Conservation (phyloP, 1,284 basidiomycete species). For the Cutaneotrichosporon dermatis region DNA sequence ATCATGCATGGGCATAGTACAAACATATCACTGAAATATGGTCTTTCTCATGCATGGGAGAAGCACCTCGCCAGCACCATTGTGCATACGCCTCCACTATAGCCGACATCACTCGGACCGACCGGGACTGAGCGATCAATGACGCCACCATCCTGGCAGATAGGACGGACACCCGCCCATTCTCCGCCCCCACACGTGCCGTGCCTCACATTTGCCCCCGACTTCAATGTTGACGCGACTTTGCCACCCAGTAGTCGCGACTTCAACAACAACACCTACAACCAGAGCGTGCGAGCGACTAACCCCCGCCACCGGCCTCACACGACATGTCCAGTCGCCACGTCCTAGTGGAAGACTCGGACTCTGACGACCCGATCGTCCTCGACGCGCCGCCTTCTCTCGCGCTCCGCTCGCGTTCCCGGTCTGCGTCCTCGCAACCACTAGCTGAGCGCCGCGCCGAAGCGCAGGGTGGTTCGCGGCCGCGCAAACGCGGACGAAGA, state of each 20-base stretch:
- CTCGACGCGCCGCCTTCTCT: slow-evolving; percentile 11
- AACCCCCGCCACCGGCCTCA: background rate
- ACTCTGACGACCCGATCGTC: slow-evolving; percentile 23
- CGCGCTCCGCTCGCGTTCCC: background rate
- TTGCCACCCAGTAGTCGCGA: background rate
- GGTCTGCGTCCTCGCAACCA: background rate
- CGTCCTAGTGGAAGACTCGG: slow-evolving; percentile 4
- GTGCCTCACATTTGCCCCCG: background rate
- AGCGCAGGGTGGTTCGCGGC: background rate
- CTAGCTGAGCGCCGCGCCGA: background rate
- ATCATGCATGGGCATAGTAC: no score
- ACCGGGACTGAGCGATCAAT: no score
- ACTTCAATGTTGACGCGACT: slow-evolving; percentile 1
- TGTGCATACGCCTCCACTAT: no score
- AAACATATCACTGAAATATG: no score
- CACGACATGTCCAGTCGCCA: background rate
- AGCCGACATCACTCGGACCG: no score
- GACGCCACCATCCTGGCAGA: no score
- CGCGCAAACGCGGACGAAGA: slow-evolving; percentile 2
- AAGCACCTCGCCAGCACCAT: no score
- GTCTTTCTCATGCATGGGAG: no score
- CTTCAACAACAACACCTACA: background rate
- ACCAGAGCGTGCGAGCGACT: background rate
- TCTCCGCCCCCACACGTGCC: background rate
- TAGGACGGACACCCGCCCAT: no score